Conservation (phyloP, 495 filamentous ascomycete species). For the Trichoderma virens region DNA sequence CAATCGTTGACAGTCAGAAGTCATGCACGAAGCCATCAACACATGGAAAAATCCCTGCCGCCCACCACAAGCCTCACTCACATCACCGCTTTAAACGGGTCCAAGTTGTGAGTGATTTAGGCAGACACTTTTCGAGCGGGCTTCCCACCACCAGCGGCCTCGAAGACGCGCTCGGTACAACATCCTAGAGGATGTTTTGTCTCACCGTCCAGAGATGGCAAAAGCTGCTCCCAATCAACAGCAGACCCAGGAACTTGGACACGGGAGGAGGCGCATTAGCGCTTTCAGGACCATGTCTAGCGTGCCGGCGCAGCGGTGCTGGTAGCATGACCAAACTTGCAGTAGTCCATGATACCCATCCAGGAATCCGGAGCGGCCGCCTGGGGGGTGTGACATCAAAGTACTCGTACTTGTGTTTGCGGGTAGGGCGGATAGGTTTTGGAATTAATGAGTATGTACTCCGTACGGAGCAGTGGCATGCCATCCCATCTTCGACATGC, state of each 20-base stretch:
- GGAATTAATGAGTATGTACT: neutral
- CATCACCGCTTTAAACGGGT: no score
- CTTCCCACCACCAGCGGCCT: neutral
- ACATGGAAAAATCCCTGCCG: no score
- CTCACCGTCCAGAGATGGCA: neutral
- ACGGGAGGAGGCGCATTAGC: conserved; percentile 2
- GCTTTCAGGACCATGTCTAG: neutral
- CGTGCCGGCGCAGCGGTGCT: conserved; percentile 5
- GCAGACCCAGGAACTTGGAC: conserved; percentile 2
- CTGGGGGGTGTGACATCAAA: neutral
- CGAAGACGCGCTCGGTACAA: neutral
- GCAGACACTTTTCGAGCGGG: neutral
- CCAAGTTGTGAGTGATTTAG: neutral
- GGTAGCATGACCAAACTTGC: neutral
- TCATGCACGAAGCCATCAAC: no score
- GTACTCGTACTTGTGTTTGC: neutral
- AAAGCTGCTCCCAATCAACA: neutral
- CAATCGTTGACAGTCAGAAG: no score
- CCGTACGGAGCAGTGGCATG: neutral
- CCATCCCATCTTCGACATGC: neutral
- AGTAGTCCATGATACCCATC: neutral
- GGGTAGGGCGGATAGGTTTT: neutral
- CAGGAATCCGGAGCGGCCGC: neutral
- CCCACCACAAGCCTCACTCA: no score
- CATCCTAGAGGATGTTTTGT: neutral